A percentile compares a stretch with the other conserved stretches of the same genome.
phyloP scores from a whole-genome alignment of 108 stramenopile species.

The Cyclotella cryptica region DNA sequence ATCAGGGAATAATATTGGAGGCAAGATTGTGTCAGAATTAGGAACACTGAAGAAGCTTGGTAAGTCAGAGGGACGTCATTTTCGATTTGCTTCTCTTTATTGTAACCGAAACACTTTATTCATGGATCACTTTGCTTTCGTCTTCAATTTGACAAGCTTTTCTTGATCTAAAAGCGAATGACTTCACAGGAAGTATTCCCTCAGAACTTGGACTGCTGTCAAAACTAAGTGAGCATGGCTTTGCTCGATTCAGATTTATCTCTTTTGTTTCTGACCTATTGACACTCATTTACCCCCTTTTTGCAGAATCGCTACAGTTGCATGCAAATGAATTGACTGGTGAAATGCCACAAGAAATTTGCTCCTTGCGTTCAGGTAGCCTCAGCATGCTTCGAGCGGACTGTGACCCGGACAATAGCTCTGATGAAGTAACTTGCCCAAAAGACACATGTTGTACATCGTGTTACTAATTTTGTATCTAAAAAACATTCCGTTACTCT shows the following conservation, averaged over 20 bases:
- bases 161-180: slow-evolving; percentile 39
- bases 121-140: not conserved
- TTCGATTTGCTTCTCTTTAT: slow-evolving; percentile 18
- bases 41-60: slow-evolving; percentile 60
- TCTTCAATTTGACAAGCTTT: not conserved
- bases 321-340: slow-evolving; percentile 58
- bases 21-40: slow-evolving; percentile 62
- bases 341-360: slow-evolving; percentile 61
- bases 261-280: not conserved
- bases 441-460: slow-evolving; percentile 28
- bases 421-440: slow-evolving; percentile 25
- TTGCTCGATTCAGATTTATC: not conserved
- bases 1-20: slow-evolving; percentile 38
- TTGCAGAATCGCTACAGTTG: slow-evolving; percentile 45
- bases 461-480: slow-evolving; percentile 14
- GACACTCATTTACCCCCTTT: not conserved
- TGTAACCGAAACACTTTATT: not conserved
- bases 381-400: slow-evolving; percentile 30
- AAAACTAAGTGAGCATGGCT: slow-evolving; percentile 29
- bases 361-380: slow-evolving; percentile 24
- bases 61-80: slow-evolving; percentile 41
- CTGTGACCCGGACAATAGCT: slow-evolving; percentile 21
- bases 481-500: not conserved
- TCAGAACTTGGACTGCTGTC: slow-evolving; percentile 62
- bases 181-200: slow-evolving; percentile 64